These are phyloP conservation scores for Panicum miliaceum DNA, from an alignment of 176 grass and related monocot genomes.

Conservation along the genomic window DNA sequence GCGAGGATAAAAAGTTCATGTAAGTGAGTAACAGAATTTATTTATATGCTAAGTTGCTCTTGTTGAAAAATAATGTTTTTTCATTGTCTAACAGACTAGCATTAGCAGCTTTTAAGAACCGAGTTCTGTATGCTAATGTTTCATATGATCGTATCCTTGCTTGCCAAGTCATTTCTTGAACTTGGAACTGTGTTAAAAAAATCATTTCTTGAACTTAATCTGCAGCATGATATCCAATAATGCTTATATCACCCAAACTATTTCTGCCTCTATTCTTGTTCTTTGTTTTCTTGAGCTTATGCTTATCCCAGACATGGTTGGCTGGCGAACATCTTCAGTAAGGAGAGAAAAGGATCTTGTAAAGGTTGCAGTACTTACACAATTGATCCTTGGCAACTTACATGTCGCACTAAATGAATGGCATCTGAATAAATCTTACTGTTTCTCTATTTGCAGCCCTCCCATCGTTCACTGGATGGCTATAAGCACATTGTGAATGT, in stretches of 20 bases:
- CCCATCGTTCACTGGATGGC: constrained; percentile 54
- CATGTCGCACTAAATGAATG: background rate
- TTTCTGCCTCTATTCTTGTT: constrained; percentile 34
- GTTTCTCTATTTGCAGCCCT: constrained; percentile 53
- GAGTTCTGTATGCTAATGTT: constrained; percentile 81
- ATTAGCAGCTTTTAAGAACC: constrained; percentile 73
- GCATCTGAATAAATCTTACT: constrained; percentile 4
- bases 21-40: constrained; percentile 43
- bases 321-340: constrained; percentile 91
- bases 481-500: constrained; percentile 84
- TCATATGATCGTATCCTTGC: constrained; percentile 90
- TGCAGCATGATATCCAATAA: background rate
- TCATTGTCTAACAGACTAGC: constrained; percentile 61
- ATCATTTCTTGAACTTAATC: constrained; percentile 27
- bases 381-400: background rate
- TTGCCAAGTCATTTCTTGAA: background rate
- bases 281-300: constrained; percentile 59
- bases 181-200: background rate
- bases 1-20: constrained; percentile 67
- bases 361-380: constrained; percentile 47
- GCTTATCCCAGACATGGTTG: constrained; percentile 76
- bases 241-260: background rate
- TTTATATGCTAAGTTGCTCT: constrained; percentile 5
- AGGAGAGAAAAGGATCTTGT: constrained; percentile 75
- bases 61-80: constrained; percentile 14